Evolutionary conservation across 1,139 yeast genomes (phyloP), one percentile per base, ranked within the genome.

Genomic region (Pneumocystis canis): DNA sequence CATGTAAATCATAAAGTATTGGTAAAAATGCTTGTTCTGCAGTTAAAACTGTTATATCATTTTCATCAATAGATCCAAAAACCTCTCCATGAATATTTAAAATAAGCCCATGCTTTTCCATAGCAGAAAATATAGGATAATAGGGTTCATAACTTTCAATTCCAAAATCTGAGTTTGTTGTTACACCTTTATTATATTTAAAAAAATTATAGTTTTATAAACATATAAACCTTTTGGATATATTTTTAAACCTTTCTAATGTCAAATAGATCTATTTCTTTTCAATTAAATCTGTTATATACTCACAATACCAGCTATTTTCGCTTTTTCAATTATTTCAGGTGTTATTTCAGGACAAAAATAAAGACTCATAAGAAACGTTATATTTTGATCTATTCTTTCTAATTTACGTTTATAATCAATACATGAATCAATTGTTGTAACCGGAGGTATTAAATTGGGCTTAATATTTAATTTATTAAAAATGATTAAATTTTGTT

Each of bases 21-120:
- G 99, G 99, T 66, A 92, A 78, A 71, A 92, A 92, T 69, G 83
- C 82, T 62, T 90, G 87, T 74, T 92, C 99, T 3, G 99, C 99
- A 70, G 90, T 92, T 71, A 92, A 78, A 7, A 94, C 92, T 72
- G 89, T 94, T 67, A 92, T 86, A 64, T 78, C 79, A n/a, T 71
- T 74, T 9, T 62, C 58, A 30, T 65, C 71, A 53, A 75, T 74
- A 53, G 81, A 78, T 1, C 89, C 84, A 0, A 96, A 96, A 70
- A 89, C 89, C 74, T 92, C 99, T 63, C 99, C 99, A 72, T 92
- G 99, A 61, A 92, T 75, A 70, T 92, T 92, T 71, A 92, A 80
- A 16, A 92, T 85, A 71, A 92, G 76, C 62, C 82, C 80, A 66
- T 86, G 81, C 67, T 82, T 79, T 74, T 92, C 86, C 90, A 92